Evolutionary conservation across 2,329 filamentous ascomycete species (phyloP).

Genomic region (Lachnellula subtilissima): DNA sequence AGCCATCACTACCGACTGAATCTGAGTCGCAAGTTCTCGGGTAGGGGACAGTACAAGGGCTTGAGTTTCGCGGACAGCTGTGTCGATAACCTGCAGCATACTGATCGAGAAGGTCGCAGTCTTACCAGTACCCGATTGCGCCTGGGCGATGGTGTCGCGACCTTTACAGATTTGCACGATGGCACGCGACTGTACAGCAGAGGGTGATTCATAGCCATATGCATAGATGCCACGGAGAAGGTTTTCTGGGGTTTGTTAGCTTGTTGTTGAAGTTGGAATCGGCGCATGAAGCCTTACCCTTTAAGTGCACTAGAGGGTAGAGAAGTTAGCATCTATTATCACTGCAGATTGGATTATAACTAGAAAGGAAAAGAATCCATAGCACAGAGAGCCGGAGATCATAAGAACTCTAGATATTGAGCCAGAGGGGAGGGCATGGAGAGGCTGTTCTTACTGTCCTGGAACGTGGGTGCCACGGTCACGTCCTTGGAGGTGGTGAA

Average conservation of each 20-base stretch:
- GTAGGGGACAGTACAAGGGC: constrained; percentile 94
- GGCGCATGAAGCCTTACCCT: constrained; percentile 47
- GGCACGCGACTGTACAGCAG: constrained; percentile 93
- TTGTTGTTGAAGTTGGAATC: not conserved
- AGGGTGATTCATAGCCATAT: constrained; percentile 97
- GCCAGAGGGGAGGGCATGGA: not conserved
- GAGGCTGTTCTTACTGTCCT: constrained; percentile 51
- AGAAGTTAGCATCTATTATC: not conserved
- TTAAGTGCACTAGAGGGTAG: constrained; percentile 64
- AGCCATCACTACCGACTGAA: constrained; percentile 98
- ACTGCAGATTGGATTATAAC: not conserved
- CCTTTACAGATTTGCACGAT: constrained; percentile 99
- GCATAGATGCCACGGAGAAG: constrained; percentile 96
- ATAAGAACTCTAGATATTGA: not conserved
- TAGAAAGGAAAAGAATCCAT: too few relatives aligned
- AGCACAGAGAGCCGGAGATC: not conserved
- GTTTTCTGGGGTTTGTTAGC: constrained; percentile 59
- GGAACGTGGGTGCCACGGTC: constrained; percentile 87
- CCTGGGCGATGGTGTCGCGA: constrained; percentile 96
- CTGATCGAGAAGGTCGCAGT: constrained; percentile 95
- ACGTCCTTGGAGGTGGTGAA: constrained; percentile 98
- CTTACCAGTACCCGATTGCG: constrained; percentile 95
- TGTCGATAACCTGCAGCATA: constrained; percentile 94
- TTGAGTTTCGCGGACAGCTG: constrained; percentile 86
- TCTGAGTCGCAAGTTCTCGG: constrained; percentile 94